Conservation (phyloP, 306 rosid genomes). For the Cucurbita ficifolia region DNA sequence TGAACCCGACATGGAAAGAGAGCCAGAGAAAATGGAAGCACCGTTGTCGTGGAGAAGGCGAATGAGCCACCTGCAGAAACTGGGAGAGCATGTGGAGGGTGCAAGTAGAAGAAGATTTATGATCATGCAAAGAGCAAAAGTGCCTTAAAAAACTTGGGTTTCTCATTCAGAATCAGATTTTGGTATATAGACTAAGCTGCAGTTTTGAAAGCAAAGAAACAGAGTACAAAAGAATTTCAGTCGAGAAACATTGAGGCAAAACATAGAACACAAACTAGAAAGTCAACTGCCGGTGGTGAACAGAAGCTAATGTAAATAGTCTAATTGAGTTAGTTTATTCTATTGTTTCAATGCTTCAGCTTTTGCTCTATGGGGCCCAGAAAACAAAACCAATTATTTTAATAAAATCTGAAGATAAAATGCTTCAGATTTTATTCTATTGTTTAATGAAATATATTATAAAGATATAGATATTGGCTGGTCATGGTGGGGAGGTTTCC, state of each 20-base stretch:
- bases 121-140: constrained; percentile 53
- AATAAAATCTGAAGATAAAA: too few species aligned
- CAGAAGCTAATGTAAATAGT: constrained; percentile 6
- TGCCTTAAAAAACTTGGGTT: constrained; percentile 4
- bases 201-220: background rate
- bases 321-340: background rate
- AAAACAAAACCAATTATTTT: background rate
- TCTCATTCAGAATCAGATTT: background rate
- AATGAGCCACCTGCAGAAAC: constrained; percentile 72
- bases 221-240: background rate
- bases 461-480: background rate
- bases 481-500: background rate
- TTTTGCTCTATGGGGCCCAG: background rate
- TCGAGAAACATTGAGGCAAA: background rate
- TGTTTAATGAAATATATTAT: background rate
- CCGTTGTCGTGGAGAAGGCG: constrained; percentile 50
- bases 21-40: constrained; percentile 8
- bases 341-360: background rate
- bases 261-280: background rate
- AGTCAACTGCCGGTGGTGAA: background rate
- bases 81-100: constrained; percentile 60
- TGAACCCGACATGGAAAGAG: constrained; percentile 20
- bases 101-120: constrained; percentile 48
- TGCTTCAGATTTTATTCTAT: too few species aligned
- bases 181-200: background rate